These are phyloP conservation scores for Thelephora ganbajun DNA, from an alignment of 768 basidiomycete species.

Conservation along the genomic window DNA sequence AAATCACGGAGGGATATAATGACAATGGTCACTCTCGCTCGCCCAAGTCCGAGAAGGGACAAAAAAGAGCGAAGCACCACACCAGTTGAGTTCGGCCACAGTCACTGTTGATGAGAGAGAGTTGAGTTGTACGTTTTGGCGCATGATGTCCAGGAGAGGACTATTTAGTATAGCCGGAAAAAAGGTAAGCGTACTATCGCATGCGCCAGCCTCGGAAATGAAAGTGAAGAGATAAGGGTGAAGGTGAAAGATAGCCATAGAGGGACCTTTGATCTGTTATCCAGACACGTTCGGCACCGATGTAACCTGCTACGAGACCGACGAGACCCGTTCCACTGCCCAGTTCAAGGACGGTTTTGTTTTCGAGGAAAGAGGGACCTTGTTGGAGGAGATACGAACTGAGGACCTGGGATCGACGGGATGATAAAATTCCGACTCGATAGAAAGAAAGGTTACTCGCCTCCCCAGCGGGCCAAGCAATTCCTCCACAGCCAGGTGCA, in stretches of 20 bases:
- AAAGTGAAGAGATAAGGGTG: neutral
- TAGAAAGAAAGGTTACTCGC: constrained; percentile 26
- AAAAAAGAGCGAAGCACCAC: constrained; percentile 13
- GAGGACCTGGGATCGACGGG: constrained; percentile 41
- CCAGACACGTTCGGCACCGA: constrained; percentile 49
- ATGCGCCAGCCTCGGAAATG: too few species aligned
- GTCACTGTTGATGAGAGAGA: constrained; percentile 32
- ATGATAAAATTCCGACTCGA: constrained; percentile 1
- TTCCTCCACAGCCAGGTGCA: constrained; percentile 80
- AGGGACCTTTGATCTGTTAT: constrained; percentile 90
- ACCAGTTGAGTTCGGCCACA: constrained; percentile 79
- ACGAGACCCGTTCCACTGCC: constrained; percentile 90
- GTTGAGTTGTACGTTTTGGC: constrained; percentile 57
- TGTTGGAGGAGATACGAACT: constrained; percentile 58
- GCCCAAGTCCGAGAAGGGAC: neutral
- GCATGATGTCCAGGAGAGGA: constrained; percentile 68
- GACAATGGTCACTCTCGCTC: neutral
- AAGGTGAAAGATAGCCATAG: neutral
- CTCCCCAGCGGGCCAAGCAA: constrained; percentile 88
- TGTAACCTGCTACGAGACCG: constrained; percentile 65
- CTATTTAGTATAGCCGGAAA: constrained; percentile 22
- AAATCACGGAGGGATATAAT: neutral
- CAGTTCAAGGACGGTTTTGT: constrained; percentile 60
- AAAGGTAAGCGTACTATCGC: neutral
- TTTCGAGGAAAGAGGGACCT: constrained; percentile 32